Evolutionary conservation across 441 rosid genomes (phyloP).

Genomic region (Erodium texanum): DNA sequence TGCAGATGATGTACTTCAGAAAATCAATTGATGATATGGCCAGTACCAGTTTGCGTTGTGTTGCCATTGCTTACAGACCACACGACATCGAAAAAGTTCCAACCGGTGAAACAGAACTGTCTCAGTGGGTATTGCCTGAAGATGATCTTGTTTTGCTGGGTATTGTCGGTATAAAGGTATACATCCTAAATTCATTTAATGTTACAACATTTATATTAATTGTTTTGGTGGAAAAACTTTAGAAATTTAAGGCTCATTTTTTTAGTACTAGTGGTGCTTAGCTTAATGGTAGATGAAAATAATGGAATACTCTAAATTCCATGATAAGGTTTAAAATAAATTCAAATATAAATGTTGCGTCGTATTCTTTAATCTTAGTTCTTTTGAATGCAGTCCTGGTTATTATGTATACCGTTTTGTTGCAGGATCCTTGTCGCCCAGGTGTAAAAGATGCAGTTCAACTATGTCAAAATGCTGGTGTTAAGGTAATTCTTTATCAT

Average conservation of each 20-base stretch:
- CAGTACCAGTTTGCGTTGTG: constrained; percentile 75
- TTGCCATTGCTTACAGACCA: constrained; percentile 82
- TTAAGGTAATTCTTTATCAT: constrained; percentile 43
- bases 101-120: constrained; percentile 48
- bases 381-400: constrained; percentile 4
- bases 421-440: constrained; percentile 92
- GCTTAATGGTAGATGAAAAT: not conserved
- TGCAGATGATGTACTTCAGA: constrained; percentile 55
- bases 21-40: constrained; percentile 83
- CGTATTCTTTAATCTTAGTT: not conserved
- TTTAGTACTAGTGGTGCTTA: not conserved
- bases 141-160: constrained; percentile 80
- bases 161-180: constrained; percentile 94
- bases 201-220: not conserved
- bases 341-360: not conserved
- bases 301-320: not conserved
- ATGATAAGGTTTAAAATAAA: not conserved
- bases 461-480: constrained; percentile 76
- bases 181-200: not conserved
- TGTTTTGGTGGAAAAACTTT: not conserved
- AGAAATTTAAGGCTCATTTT: not conserved
- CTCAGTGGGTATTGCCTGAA: constrained; percentile 79
- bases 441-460: constrained; percentile 79
- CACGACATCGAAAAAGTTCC: constrained; percentile 58
- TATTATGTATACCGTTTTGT: constrained; percentile 7